A percentile compares a stretch with the other conserved stretches of the same genome.
Conservation (phyloP, 2,329 filamentous ascomycete genomes). For the Ophiocordyceps robertsii region DNA sequence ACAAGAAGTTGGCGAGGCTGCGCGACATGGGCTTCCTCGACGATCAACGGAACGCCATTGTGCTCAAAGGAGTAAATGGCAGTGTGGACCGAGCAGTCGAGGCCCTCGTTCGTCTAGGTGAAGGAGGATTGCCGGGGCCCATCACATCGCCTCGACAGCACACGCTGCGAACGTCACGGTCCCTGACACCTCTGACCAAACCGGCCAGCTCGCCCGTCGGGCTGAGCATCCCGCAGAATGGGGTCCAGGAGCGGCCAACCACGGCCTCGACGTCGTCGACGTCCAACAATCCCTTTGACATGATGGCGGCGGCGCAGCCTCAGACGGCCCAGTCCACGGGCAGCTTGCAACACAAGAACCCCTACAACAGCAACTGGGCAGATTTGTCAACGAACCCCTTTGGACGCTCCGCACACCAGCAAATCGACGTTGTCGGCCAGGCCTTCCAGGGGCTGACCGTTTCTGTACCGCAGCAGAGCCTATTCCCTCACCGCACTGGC, state of each 20-base stretch:
- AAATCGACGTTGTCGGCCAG: constrained; percentile 38
- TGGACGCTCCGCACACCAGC: constrained; percentile 28
- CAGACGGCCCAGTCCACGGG: constrained; percentile 55
- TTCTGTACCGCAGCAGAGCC: constrained; percentile 36
- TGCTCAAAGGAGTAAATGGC: constrained; percentile 72
- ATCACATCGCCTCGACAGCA: constrained; percentile 29
- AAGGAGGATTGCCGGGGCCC: constrained; percentile 36
- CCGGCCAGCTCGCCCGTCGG: constrained; percentile 17
- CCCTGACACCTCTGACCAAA: constrained; percentile 38
- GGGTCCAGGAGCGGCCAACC: constrained; percentile 18
- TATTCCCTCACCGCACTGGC: constrained; percentile 68
- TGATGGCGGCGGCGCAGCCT: constrained; percentile 36
- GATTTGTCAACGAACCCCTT: constrained; percentile 53
- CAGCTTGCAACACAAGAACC: constrained; percentile 43
- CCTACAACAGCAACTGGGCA: constrained; percentile 30
- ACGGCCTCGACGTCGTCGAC: constrained; percentile 35
- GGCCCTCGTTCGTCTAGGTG: constrained; percentile 68
- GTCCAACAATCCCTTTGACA: constrained; percentile 58
- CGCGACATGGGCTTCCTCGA: constrained; percentile 89
- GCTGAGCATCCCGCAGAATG: constrained; percentile 16
- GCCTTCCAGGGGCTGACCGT: constrained; percentile 67
- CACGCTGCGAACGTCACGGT: constrained; percentile 33
- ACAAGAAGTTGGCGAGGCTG: constrained; percentile 63
- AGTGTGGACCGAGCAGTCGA: constrained; percentile 81
- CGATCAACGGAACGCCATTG: constrained; percentile 63